Base-by-base conservation (phyloP, 1,284 basidiomycete species). In the Melanopsichium pennsylvanicum region DNA sequence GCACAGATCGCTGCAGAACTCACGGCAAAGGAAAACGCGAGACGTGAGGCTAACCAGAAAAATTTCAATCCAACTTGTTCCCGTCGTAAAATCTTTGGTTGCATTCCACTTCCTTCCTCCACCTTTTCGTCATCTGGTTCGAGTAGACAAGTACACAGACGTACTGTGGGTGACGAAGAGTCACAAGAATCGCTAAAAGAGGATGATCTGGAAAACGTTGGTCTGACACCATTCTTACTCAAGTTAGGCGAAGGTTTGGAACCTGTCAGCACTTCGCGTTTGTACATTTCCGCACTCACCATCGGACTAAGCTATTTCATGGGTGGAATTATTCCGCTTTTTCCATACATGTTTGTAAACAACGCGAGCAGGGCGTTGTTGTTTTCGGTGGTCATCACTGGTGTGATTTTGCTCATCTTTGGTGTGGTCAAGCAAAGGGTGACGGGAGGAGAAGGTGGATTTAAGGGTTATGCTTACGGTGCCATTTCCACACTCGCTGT, bases 401-500 rank as follows among this genome's bases (percentile, higher is more conserved):
- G 69, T 25, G 34, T 74, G 23, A 69, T 76, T 29, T 61, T 78
- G 26, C 47, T 78, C 40, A 26, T 71, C 34, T 76, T 76, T 59
- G 75, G 75, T 43, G 64, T 74, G 15, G 70, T 72, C 33, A 78
- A 78, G 57, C 74, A 76, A 48, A 21, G 63, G 3, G 52, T 63
- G 9, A 76, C 75, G 3, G 75, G 75, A 19, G 75, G 74, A n/a
- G 46, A 50, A 32, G 59, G 48, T 31, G 64, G 67, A 4, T 34
- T 62, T 13, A 66, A 63, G 46, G 75, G 72, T 8, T 69, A 87
- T 76, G 80, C 90, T 9, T 92, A 90, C 86, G 93, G 93, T n/a
- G 91, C 92, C 2, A 78, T 92, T 19, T 90, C 88, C 72, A 97
- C 92, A n/a, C 84, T 95, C 47, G 83, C 90, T 34, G 94, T 97